Base-by-base conservation (phyloP, 2,329 filamentous ascomycete genomes). In the Fonsecaea erecta region DNA sequence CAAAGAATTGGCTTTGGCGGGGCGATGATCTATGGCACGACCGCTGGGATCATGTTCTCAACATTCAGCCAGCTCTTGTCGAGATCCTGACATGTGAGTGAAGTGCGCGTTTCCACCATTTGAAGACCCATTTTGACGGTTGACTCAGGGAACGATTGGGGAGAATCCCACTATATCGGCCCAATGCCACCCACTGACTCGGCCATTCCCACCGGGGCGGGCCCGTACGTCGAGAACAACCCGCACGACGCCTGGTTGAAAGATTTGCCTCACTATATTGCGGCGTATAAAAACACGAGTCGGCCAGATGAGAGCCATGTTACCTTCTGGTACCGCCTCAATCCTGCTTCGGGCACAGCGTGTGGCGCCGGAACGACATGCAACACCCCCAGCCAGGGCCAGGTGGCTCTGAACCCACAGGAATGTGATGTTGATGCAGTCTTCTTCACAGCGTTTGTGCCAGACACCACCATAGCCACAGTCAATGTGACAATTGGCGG, bases 1-100 rank as follows among this genome's bases (percentile, higher is more conserved):
- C 57, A 14, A 60, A 60, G 43, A 60, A 60, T 37, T 60, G 57
- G 57, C 57, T 60, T 18, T 60, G 57, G 57, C 57, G 57, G 8
- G 57, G 57, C 2, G 57, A 60, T 43, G 28, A 26, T 14, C 32
- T 60, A 4, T 60, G 57, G 57, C 57, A 60, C 26, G 16, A 60
- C 4, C 57, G 57, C 30, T 60, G 57, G 57, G 26, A 40, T 21
- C 57, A 60, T 24, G 46, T 60, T 32, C 43, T 43, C 14, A n/a
- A 60, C 12, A 24, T 52, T 9, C 43, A 60, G 18, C 57, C 57
- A 21, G 32, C 57, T 7, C 26, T 60, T 6, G 57, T 60, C 9
- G 57, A 60, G 28, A 60, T 60, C n/a, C 32, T 60, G 46, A 60
- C 57, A 14, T 60, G 57, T 48, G 21, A 48, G 18, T 48, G 21